Evolutionary conservation across 2,329 filamentous ascomycete genomes (phyloP).

Genomic region (Calonectria pseudoturangicola): DNA sequence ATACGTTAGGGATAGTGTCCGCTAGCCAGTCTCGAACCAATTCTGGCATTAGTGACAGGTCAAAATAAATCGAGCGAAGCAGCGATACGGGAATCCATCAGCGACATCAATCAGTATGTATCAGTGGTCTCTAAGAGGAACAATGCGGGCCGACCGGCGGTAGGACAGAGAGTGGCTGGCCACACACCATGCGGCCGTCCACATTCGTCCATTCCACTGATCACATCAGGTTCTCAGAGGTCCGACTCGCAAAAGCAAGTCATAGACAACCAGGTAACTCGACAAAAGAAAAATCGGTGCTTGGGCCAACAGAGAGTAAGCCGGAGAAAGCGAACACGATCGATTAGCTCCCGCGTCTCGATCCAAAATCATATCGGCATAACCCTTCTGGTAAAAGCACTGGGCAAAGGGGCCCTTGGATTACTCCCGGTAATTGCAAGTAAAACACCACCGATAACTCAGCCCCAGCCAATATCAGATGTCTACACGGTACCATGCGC

Average conservation of each 20-base stretch:
- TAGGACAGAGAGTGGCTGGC: conserved; percentile 25
- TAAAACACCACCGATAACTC: background rate
- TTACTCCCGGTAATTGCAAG: background rate
- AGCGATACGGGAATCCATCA: background rate
- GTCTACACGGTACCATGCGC: background rate
- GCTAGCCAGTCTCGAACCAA: conserved; percentile 17
- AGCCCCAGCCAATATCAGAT: background rate
- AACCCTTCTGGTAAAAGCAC: background rate
- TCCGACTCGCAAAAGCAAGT: conserved; percentile 15
- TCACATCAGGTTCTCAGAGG: conserved; percentile 1
- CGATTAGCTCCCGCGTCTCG: background rate
- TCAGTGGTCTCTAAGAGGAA: conserved; percentile 4
- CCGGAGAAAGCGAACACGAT: conserved; percentile 3
- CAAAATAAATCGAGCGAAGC: conserved; percentile 13
- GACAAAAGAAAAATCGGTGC: background rate
- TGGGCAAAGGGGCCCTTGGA: background rate
- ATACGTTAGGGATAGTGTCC: conserved; percentile 11
- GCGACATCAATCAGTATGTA: background rate
- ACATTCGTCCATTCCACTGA: conserved; percentile 15
- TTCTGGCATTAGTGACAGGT: conserved; percentile 1
- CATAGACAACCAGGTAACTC: background rate
- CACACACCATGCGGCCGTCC: conserved; percentile 15
- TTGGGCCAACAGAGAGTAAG: background rate
- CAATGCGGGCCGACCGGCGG: conserved; percentile 19
- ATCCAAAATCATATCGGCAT: background rate